A percentile compares a stretch with the other conserved stretches of the same genome.
Evolutionary conservation across 1,284 basidiomycete genomes (phyloP).

Genomic region (Lignosus rhinocerotis): DNA sequence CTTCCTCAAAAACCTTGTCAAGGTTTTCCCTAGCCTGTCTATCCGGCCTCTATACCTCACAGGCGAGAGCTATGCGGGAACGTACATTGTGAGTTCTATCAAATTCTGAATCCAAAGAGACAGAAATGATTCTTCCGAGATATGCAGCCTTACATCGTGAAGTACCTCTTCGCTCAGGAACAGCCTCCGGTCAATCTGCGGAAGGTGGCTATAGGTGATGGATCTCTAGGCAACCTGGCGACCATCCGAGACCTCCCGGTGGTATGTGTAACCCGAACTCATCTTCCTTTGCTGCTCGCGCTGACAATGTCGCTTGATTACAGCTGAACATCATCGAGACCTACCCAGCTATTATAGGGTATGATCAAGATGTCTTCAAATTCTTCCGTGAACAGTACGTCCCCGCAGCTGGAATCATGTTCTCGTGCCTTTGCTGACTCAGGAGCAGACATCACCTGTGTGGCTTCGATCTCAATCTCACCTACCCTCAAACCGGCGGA

Average conservation of each 20-base stretch:
- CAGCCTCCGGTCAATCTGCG: conserved; percentile 64
- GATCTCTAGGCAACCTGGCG: conserved; percentile 48
- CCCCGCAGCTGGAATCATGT: not conserved
- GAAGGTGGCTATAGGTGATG: conserved; percentile 69
- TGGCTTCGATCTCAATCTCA: conserved; percentile 62
- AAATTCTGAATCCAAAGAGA: not conserved
- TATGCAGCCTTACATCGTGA: conserved; percentile 61
- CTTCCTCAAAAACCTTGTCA: conserved; percentile 26
- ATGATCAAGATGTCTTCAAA: conserved; percentile 60
- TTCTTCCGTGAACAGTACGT: conserved; percentile 65
- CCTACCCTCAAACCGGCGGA: conserved; percentile 57
- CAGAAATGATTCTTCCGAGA: not conserved
- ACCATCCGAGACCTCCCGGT: conserved; percentile 55
- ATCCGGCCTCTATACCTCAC: conserved; percentile 30
- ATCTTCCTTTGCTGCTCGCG: not conserved
- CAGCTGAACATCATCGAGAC: conserved; percentile 63
- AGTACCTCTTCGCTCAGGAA: conserved; percentile 56
- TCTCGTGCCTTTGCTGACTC: not conserved
- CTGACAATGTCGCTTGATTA: not conserved
- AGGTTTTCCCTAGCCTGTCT: conserved; percentile 30
- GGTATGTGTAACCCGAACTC: conserved; percentile 23
- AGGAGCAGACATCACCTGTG: conserved; percentile 32
- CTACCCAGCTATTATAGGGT: conserved; percentile 69
- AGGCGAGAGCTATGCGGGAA: conserved; percentile 34
- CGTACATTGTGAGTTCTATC: conserved; percentile 37